Conservation (phyloP, 129 eudicot species). For the carrot (Daucus carota) region DH1_v3.0 NC_030383.2:58215501-58216000, state of each 20-base stretch:
- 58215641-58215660: constrained; percentile 70
- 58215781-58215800: constrained; percentile 74
- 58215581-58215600: constrained; percentile 66
- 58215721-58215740: constrained; percentile 50
- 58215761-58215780: constrained; percentile 54
- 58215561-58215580: constrained; percentile 66
- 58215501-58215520: constrained; percentile 47
- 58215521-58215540: constrained; percentile 66
- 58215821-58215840: not conserved
- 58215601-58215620: constrained; percentile 55
- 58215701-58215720: constrained; percentile 58
- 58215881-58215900: not conserved
- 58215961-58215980: no score
- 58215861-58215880: not conserved
- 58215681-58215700: constrained; percentile 69
- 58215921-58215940: not conserved
- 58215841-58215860: not conserved
- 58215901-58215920: not conserved
- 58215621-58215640: constrained; percentile 48
- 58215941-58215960: no score
- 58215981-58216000: not conserved
- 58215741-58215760: constrained; percentile 57
- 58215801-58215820: not conserved
- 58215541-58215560: constrained; percentile 59
- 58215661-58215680: constrained; percentile 67